Evolutionary conservation across 306 rosid genomes (phyloP), one percentile per base, ranked within the genome.

Genomic region (Astragalus glycyphyllos): DNA sequence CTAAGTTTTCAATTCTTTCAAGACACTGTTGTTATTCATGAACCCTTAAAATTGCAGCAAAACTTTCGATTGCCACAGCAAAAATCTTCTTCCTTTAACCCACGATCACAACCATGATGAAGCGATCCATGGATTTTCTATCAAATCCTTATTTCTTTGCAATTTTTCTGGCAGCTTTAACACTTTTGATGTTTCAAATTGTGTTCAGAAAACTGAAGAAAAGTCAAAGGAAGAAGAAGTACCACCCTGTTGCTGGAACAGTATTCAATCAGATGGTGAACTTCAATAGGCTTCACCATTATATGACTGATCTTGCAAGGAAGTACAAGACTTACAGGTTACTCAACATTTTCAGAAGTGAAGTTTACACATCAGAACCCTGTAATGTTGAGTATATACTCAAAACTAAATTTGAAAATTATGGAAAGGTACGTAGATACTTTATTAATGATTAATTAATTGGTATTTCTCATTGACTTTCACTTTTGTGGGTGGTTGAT

Each of bases 311-410:
- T 48, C 96, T 85, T 38, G 96, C 98, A 2, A 34, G 53, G 6
- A 88, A 84, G 49, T 44, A 92, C 84, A 85, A 46, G 71, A 92
- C 98, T 14, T 92, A 92, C 79, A 85, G 97, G 74, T 69, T 90
- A 13, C 78, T 92, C 13, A 76, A 32, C 6, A 91, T 64, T 58
- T 81, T 78, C 56, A 74, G 97, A 42, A 77, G 54, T 64, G 98
- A 92, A 79, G 54, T 90, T 69, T 92, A 86, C 76, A 92, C 98
- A 2, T 34, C 91, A 0, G 89, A 92, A 31, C 97, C 98, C 0
- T 34, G 4, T 8, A 92, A 90, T 26, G 92, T 92, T 20, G 98
- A 88, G 79, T 88, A 92, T 45, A 87, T 92, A 0, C 97, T 90
- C 85, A 92, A 83, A 84, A 88, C 90, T 15, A 85, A 88, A 46